A percentile compares a stretch with the other conserved stretches of the same genome.
These are phyloP conservation scores for Tagetes patula DNA, from an alignment of 129 eudicot genomes.

Conservation along the genomic window DNA sequence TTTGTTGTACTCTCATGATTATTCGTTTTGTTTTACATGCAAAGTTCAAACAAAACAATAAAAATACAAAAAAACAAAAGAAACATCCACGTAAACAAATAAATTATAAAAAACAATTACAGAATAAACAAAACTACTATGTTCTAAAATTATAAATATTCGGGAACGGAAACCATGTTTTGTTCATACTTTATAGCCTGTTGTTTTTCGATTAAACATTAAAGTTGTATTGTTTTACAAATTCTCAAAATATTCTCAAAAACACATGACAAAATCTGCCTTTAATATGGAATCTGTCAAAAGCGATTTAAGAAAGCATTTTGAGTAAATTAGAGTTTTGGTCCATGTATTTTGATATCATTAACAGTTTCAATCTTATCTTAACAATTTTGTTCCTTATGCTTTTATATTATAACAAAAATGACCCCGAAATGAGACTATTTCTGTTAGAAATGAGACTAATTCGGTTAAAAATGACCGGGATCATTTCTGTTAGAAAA, in stretches of 20 bases:
- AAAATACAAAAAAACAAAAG: neutral
- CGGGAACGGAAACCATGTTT: neutral
- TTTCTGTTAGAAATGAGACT: too few species aligned
- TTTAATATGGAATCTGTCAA: neutral
- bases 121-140: neutral
- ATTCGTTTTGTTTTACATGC: conserved; percentile 26
- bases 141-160: neutral
- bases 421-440: too few species aligned
- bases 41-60: neutral
- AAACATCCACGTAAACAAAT: conserved; percentile 25
- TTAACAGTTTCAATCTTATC: too few species aligned
- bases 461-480: too few species aligned
- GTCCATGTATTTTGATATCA: too few species aligned
- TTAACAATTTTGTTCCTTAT: too few species aligned
- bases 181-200: neutral
- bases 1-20: conserved; percentile 9
- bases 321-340: too few species aligned
- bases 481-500: too few species aligned
- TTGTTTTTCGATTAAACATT: neutral
- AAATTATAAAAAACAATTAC: neutral
- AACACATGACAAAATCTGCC: neutral
- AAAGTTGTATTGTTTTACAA: neutral
- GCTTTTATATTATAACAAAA: too few species aligned
- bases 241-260: conserved; percentile 3
- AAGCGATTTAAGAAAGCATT: neutral